Evolutionary conservation across 306 rosid species (phyloP), one percentile per base, ranked within the genome.

Genomic region (Hippophae gyantsensis): DNA sequence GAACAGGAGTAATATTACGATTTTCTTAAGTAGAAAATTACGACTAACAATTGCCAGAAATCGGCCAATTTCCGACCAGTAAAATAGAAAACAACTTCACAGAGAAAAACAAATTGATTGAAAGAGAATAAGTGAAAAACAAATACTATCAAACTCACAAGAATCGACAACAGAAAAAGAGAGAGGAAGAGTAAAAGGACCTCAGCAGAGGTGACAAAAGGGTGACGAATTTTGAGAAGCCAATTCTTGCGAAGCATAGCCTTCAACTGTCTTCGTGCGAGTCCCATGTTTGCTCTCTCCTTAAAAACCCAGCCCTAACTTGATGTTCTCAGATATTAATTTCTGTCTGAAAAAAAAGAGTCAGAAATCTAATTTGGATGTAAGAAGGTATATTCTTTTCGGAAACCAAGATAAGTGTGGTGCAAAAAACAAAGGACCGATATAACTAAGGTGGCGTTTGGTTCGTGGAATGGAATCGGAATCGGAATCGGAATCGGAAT

Each of bases 191-290:
- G 43, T 18, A 47, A 13, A 18, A 43, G 48, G 66, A 90, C 96
- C 98, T 92, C 98, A 6, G 95, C 92, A 13, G 68, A 63, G 60
- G 96, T 87, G 58, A 68, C 66, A 69, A 74, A 85, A 58, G 98
- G 98, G 46, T 92, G 96, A 52, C 98, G 98, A 66, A 81, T 76
- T 69, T 92, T 92, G 89, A 87, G 98, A 54, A 92, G 96, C 81
- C 89, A 92, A 57, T 87, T 90, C 83, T 90, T 90, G 65, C 92
- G 73, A 53, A 90, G 96, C 95, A 90, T 90, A 9, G 80, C 79
- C 82, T 87, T 83, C 72, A 92, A 76, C 86, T 92, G 95, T 46
- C 95, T 74, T 69, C 70, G 43, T 11, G 84, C 80, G 60, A 78
- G 76, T 55, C 83, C 93, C 98, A 92, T 87, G 23, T 71, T 67